phyloP scores from a whole-genome alignment of 345 rosid genomes.

The Gossypium stocksii region DNA sequence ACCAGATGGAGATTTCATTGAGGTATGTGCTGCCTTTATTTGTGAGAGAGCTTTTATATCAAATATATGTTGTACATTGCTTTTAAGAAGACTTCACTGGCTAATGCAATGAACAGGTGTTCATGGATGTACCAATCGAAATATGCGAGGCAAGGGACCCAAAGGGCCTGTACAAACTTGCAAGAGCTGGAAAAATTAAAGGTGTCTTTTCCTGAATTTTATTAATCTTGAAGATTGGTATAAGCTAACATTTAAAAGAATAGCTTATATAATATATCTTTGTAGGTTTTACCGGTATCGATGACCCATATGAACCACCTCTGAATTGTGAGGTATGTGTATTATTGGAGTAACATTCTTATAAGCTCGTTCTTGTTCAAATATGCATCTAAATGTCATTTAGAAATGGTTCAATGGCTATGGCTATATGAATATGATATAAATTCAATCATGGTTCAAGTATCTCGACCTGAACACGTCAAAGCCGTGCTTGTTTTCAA shows the following conservation, averaged over 20 bases:
- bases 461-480: not conserved
- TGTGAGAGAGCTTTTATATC: not conserved
- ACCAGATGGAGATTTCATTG: conserved; percentile 78
- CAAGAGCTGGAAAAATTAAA: conserved; percentile 81
- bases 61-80: conserved; percentile 8
- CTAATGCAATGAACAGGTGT: conserved; percentile 41
- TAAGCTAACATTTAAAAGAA: conserved; percentile 8
- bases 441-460: not conserved
- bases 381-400: not conserved
- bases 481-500: not conserved
- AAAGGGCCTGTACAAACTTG: conserved; percentile 87
- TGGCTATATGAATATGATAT: not conserved
- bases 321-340: conserved; percentile 55
- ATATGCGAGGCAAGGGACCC: conserved; percentile 86
- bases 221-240: conserved; percentile 6
- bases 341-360: not conserved
- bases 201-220: conserved; percentile 32
- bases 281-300: conserved; percentile 74
- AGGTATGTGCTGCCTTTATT: conserved; percentile 36
- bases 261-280: conserved; percentile 1
- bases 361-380: conserved; percentile 2
- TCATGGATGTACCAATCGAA: conserved; percentile 67
- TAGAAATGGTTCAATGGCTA: not conserved
- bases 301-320: conserved; percentile 80
- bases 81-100: not conserved